A percentile compares a stretch with the other conserved stretches of the same genome.
Evolutionary conservation across 768 basidiomycete species (phyloP).

Genomic region (Leccinum ochraceum): DNA sequence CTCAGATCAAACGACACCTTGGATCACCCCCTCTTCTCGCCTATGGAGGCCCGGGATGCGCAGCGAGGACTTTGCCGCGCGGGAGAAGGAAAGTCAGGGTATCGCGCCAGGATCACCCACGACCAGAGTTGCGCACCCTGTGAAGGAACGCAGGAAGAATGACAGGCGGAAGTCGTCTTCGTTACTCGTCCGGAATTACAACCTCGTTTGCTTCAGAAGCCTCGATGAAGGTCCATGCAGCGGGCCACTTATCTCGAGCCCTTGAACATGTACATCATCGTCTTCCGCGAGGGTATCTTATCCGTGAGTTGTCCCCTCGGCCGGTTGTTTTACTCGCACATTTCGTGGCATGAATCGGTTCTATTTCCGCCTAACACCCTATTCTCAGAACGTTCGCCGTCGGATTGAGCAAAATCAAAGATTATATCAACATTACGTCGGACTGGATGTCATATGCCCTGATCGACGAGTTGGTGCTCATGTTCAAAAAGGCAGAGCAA

Average conservation of each 20-base stretch:
- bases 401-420: constrained; percentile 57
- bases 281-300: constrained; percentile 94
- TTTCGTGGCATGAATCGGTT: constrained; percentile 52
- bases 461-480: constrained; percentile 97
- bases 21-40: constrained; percentile 50
- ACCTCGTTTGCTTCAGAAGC: constrained; percentile 97
- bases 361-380: constrained; percentile 96
- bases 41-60: constrained; percentile 17
- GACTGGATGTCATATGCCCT: constrained; percentile 97
- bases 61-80: constrained; percentile 66
- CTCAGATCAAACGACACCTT: constrained; percentile 44
- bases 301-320: constrained; percentile 58
- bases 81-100: constrained; percentile 68
- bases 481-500: constrained; percentile 66
- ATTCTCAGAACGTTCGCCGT: constrained; percentile 47
- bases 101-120: constrained; percentile 41
- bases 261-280: constrained; percentile 99
- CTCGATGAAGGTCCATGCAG: constrained; percentile 99
- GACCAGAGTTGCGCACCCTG: constrained; percentile 15
- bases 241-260: constrained; percentile 92
- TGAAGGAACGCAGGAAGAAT: constrained; percentile 12
- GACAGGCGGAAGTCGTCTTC: constrained; percentile 8
- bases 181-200: constrained; percentile 78
- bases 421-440: constrained; percentile 97
- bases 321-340: background rate